A percentile compares a stretch with the other conserved stretches of the same genome.
phyloP scores from a whole-genome alignment of 805 yeast species.

The Zygotorulaspora danielsina region DNA sequence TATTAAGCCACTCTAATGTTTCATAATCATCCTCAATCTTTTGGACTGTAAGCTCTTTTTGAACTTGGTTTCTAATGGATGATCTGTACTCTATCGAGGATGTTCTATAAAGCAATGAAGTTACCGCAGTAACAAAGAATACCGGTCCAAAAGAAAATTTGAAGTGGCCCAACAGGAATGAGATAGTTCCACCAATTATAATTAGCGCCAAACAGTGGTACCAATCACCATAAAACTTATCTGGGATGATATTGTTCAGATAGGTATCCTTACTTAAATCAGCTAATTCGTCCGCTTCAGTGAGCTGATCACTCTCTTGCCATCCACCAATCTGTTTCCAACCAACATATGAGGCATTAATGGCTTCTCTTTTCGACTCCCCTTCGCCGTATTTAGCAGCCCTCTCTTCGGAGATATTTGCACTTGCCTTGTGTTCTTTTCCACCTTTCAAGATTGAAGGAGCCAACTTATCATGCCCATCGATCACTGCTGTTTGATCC shows the following conservation, averaged over 20 bases:
- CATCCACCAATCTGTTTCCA: slow-evolving; percentile 94
- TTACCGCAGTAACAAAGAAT: slow-evolving; percentile 60
- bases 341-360: slow-evolving; percentile 67
- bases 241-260: slow-evolving; percentile 72
- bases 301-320: slow-evolving; percentile 63
- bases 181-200: slow-evolving; percentile 60
- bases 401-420: slow-evolving; percentile 21
- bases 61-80: slow-evolving; percentile 69
- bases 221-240: slow-evolving; percentile 88
- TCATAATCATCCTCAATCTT: slow-evolving; percentile 85
- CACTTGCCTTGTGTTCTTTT: slow-evolving; percentile 19
- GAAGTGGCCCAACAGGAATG: slow-evolving; percentile 77
- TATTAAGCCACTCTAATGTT: slow-evolving; percentile 93
- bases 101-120: slow-evolving; percentile 72
- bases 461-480: slow-evolving; percentile 21
- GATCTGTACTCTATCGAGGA: slow-evolving; percentile 78
- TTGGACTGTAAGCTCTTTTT: slow-evolving; percentile 77
- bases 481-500: slow-evolving; percentile 17
- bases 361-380: slow-evolving; percentile 16
- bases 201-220: slow-evolving; percentile 80
- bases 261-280: slow-evolving; percentile 72
- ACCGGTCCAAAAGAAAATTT: slow-evolving; percentile 76
- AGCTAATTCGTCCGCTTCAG: slow-evolving; percentile 61
- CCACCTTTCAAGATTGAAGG: slow-evolving; percentile 17
- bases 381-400: slow-evolving; percentile 20